Evolutionary conservation across 257 asterid genomes (phyloP), one percentile per base, ranked within the genome.

Genomic region (Perilla frutescens): DNA sequence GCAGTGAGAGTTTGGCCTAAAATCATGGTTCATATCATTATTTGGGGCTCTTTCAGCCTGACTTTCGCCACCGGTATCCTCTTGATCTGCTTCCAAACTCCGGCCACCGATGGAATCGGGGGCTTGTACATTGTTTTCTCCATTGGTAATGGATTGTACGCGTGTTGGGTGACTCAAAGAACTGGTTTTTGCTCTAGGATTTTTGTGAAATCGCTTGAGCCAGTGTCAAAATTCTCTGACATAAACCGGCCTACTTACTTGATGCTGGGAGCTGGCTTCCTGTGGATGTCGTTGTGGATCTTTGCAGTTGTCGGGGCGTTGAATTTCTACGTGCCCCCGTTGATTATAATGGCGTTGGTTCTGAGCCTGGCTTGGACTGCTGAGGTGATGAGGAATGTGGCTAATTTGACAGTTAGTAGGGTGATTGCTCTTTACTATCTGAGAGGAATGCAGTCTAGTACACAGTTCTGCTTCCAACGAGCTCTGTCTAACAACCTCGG

Each of bases 371-470:
- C 82, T 76, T 95, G 99, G 99, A 81, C 84, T 29, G 83, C 97
- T n/a, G 99, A 95, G 73, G 99, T 95, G 32, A 92, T 95, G 99
- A 87, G 99, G 87, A 95, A 95, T 75, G 98, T 95, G 56, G 96
- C 96, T 68, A 95, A 89, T 79, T 59, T 95, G 20, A 86, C 98
- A 0, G 92, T 92, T 7, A 86, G 99, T 74, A 78, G 98, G 62
- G 97, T 85, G 78, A 82, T 95, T 62, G 92, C 97, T 70, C 87
- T 95, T 62, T 95, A 95, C 75, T 95, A 95, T 74, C 87, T 95
- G 1, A 84, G 98, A 76, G 99, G 99, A 67, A 90, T 95, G 98
- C 96, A 92, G 58, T 86, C 98, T 0, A 92, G 81, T 20, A 89
- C 97, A 10, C 82, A 86, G n/a, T 91, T 95, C 67, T 88, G 92